phyloP scores from a whole-genome alignment of 495 filamentous ascomycete species.

The Penicillium malachiteum region DNA sequence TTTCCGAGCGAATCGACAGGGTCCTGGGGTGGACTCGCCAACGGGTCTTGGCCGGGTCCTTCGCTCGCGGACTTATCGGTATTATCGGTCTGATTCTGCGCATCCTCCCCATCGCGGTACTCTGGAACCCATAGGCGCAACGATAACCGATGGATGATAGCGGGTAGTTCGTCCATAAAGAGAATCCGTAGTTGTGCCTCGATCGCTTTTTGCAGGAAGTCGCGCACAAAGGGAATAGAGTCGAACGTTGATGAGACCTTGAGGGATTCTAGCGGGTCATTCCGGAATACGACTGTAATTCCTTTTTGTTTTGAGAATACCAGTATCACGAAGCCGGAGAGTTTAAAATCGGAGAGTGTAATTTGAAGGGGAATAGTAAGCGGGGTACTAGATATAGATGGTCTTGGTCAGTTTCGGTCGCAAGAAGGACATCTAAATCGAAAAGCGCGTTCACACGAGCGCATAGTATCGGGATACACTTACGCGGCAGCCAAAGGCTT shows the following conservation, averaged over 20 bases:
- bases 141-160: constrained; percentile 92
- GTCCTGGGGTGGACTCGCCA: constrained; percentile 76
- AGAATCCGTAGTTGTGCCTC: constrained; percentile 88
- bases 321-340: constrained; percentile 96
- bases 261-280: constrained; percentile 95
- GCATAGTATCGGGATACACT: constrained; percentile 16
- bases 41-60: constrained; percentile 66
- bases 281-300: constrained; percentile 92
- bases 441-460: neutral
- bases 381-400: constrained; percentile 50
- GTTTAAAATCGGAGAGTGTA: constrained; percentile 90
- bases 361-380: constrained; percentile 96
- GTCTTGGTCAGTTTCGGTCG: constrained; percentile 13
- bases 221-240: constrained; percentile 95
- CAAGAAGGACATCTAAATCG: neutral
- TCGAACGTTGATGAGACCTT: constrained; percentile 99
- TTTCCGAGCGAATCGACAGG: constrained; percentile 75
- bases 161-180: constrained; percentile 96
- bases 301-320: constrained; percentile 98
- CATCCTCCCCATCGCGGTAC: constrained; percentile 64
- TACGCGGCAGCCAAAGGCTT: constrained; percentile 87
- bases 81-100: constrained; percentile 31
- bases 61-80: constrained; percentile 25
- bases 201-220: constrained; percentile 95
- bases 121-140: constrained; percentile 88